Evolutionary conservation across 2,329 filamentous ascomycete genomes (phyloP).

Genomic region (Golovinomyces cichoracearum): DNA sequence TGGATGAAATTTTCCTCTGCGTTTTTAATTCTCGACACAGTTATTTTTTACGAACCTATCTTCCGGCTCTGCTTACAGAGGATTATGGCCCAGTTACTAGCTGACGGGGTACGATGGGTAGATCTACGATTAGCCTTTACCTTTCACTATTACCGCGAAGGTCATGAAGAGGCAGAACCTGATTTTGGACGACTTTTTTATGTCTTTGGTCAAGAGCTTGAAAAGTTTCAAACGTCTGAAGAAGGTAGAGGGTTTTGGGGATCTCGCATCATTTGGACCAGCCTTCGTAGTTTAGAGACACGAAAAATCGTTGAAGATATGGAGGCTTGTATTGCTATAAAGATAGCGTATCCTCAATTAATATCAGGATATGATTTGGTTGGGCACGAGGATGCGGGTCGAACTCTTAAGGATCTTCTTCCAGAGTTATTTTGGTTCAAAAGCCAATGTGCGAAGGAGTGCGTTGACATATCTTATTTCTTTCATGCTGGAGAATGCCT

Average conservation of each 20-base stretch:
- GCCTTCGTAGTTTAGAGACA: conserved; percentile 36
- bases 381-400: conserved; percentile 59
- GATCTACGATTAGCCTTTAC: conserved; percentile 58
- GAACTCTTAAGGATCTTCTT: conserved; percentile 48
- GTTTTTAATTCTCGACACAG: conserved; percentile 45
- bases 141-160: conserved; percentile 39
- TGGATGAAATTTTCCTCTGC: conserved; percentile 59
- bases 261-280: conserved; percentile 61
- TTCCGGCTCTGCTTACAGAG: conserved; percentile 49
- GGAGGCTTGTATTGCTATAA: conserved; percentile 66
- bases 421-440: conserved; percentile 86
- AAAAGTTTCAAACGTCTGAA: conserved; percentile 43
- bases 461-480: conserved; percentile 71
- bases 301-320: conserved; percentile 50
- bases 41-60: conserved; percentile 77
- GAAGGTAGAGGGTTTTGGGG: conserved; percentile 64
- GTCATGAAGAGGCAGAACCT: conserved; percentile 36
- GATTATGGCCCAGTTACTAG: conserved; percentile 44
- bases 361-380: conserved; percentile 77
- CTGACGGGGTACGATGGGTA: conserved; percentile 63
- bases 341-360: conserved; percentile 50
- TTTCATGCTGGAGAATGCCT: conserved; percentile 76
- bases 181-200: conserved; percentile 45
- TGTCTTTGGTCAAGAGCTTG: conserved; percentile 52
- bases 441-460: conserved; percentile 53